Conservation (phyloP, 495 filamentous ascomycete genomes). For the Neurospora sp. region DNA sequence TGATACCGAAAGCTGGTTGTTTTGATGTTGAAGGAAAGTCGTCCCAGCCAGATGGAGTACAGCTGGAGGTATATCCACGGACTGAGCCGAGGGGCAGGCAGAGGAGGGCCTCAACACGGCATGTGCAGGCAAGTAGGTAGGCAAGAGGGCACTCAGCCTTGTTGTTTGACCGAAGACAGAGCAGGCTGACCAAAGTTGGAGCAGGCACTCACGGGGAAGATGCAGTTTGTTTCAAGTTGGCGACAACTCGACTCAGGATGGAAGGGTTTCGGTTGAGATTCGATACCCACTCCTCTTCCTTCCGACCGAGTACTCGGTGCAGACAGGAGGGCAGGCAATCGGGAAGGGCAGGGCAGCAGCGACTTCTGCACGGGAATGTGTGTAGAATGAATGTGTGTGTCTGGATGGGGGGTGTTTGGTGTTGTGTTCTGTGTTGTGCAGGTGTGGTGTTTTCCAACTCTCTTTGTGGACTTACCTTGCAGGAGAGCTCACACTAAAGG, state of each 20-base stretch:
- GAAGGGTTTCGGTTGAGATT: not conserved
- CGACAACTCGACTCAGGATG: not conserved
- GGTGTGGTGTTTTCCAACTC: not conserved
- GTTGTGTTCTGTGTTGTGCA: not conserved
- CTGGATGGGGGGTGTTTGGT: not conserved
- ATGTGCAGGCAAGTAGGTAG: not conserved
- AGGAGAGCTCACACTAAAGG: not conserved
- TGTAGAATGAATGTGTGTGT: not conserved
- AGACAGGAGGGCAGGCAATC: not conserved
- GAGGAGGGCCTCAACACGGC: not conserved
- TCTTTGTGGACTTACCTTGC: not conserved
- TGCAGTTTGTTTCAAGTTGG: not conserved
- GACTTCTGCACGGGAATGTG: not conserved
- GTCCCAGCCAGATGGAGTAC: not conserved
- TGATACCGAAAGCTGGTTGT: not conserved
- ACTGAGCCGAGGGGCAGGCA: not conserved
- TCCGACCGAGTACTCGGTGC: not conserved
- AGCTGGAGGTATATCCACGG: not conserved
- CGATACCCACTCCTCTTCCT: not conserved
- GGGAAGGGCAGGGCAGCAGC: not conserved
- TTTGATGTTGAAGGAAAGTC: not conserved
- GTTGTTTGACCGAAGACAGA: not conserved
- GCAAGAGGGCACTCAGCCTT: not conserved
- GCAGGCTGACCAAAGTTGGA: not conserved
- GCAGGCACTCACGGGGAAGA: not conserved